Evolutionary conservation across 352 stramenopile species (phyloP), one percentile per base, ranked within the genome.

Genomic region (Phytophthora colocasiae): DNA sequence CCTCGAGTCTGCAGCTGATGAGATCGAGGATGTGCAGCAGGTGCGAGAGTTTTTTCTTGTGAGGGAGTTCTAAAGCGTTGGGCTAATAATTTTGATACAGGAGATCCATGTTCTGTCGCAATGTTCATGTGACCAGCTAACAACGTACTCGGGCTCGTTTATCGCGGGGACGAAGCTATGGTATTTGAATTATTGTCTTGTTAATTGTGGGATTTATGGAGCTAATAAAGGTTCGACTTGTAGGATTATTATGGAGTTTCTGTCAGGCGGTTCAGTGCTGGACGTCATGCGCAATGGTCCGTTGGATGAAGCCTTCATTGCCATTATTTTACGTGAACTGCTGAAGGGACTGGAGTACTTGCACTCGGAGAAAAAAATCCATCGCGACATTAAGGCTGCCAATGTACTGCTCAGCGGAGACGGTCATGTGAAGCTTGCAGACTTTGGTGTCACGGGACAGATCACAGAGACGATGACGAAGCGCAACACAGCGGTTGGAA

Each of bases 391-490:
- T 29, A 96, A 94, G 58, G 87, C 85, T 34, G 86, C 85, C 12
- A 96, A 96, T 50, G 84, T 96, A 38, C 49, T 96, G 34, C 70
- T 96, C 14, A 93, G 84, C 34, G 85, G 87, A 41, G 78, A 93
- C 40, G 86, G 87, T 9, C 83, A 90, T 57, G 87, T 94, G 12
- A 93, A 93, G 52, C 78, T 93, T 6, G 85, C 83, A 1, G 85
- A 93, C 66, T 93, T 93, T 77, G 85, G 85, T 11, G 95, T 99
- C 17, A 96, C 91, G 17, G 93, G 94, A 1, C 92, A 98, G 67
- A 83, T 99, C 47, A 98, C 95, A 15, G 97, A 99, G 78, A 99
- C 93, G 2, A 91, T 99, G 56, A 99, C 97, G 52, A 99, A 99
- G 78, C 89, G 97, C 53, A 98, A 98, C 66, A 99, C 97, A 15